phyloP scores from a whole-genome alignment of 129 eudicot genomes.

The Flaveria linearis region DNA sequence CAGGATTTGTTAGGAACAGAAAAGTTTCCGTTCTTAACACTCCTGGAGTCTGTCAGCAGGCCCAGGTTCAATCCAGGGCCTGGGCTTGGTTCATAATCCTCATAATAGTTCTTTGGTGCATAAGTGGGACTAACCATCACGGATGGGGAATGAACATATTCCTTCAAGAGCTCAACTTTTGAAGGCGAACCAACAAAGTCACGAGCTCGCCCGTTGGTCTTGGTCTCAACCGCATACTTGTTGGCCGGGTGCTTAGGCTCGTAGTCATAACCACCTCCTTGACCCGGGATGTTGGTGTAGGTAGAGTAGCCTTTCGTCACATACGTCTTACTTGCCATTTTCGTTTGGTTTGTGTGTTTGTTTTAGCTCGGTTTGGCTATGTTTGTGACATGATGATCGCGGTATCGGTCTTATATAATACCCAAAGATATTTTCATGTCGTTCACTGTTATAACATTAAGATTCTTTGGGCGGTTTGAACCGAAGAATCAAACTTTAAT shows the following conservation, averaged over 20 bases:
- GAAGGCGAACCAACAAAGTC: slow-evolving; percentile 31
- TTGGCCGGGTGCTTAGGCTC: slow-evolving; percentile 9
- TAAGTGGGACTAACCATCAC: slow-evolving; percentile 4
- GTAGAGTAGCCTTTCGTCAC: slow-evolving; percentile 32
- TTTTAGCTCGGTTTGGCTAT: slow-evolving; percentile 3
- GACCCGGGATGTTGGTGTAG: slow-evolving; percentile 23
- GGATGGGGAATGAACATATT: slow-evolving; percentile 31
- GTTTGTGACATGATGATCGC: slow-evolving; percentile 4
- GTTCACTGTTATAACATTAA: slow-evolving; percentile 19
- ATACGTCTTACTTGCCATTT: slow-evolving; percentile 27
- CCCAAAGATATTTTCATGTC: slow-evolving; percentile 18
- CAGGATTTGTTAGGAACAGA: slow-evolving; percentile 21
- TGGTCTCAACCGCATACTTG: slow-evolving; percentile 26
- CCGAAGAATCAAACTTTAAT: slow-evolving; percentile 17
- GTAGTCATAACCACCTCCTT: slow-evolving; percentile 20
- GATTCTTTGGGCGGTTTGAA: slow-evolving; percentile 27
- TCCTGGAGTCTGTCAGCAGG: neutral
- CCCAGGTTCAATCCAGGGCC: neutral
- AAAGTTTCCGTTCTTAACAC: slow-evolving; percentile 9
- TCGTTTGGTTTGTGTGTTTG: slow-evolving; percentile 14
- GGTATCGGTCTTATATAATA: slow-evolving; percentile 17
- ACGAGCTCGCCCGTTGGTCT: neutral
- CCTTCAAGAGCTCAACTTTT: slow-evolving; percentile 33
- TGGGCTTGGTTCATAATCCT: neutral
- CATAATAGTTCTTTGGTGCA: slow-evolving; percentile 4